Conservation (phyloP, 495 filamentous ascomycete species). For the Aspergillus diversus region DNA sequence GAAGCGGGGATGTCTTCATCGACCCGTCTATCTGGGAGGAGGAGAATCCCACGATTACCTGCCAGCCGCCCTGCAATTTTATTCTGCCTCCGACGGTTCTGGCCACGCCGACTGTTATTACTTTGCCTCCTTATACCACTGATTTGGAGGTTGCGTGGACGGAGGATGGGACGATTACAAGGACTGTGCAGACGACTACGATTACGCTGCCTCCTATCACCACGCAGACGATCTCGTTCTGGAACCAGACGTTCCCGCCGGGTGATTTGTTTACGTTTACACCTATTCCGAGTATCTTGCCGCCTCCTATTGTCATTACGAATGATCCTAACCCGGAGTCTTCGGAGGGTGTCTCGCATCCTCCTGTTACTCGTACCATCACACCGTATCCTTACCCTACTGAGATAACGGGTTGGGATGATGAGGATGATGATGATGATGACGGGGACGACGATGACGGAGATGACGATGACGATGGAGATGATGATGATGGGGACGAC, state of each 20-base stretch:
- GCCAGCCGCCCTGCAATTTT: slow-evolving; percentile 9
- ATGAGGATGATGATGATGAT: background rate
- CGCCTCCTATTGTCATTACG: slow-evolving; percentile 4
- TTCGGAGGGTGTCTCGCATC: background rate
- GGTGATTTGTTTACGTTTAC: no score
- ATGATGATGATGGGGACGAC: no score
- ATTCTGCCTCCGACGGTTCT: slow-evolving; percentile 5
- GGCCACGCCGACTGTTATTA: background rate
- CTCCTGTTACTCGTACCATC: slow-evolving; percentile 1
- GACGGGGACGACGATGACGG: background rate
- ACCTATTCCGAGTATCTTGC: background rate
- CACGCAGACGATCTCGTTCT: background rate
- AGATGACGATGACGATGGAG: no score
- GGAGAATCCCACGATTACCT: background rate
- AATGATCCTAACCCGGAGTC: slow-evolving; percentile 2
- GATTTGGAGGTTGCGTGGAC: slow-evolving; percentile 11
- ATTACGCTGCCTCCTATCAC: background rate
- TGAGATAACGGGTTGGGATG: no score
- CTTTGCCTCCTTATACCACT: slow-evolving; percentile 2
- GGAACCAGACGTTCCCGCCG: background rate
- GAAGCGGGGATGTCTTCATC: background rate
- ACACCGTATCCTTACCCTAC: slow-evolving; percentile 3
- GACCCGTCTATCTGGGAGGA: background rate
- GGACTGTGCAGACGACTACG: background rate
- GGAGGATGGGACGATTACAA: background rate